Conservation (phyloP, 495 filamentous ascomycete species). For the Parathielavia hyrcaniae region DNA sequence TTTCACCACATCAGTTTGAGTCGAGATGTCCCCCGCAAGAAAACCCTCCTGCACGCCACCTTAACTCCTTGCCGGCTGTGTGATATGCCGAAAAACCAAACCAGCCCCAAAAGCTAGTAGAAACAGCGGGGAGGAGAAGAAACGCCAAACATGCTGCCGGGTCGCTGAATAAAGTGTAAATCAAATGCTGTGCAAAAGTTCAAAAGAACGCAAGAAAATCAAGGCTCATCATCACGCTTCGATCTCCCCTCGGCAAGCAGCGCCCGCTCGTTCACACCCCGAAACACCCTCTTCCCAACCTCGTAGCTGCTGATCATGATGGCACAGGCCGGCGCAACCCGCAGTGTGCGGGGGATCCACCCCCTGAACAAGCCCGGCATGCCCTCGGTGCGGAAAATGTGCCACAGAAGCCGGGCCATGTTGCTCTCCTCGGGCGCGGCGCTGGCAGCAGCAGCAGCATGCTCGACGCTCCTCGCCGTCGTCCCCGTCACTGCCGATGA, state of each 20-base stretch:
- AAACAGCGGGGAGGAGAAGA: not conserved
- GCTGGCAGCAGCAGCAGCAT: slow-evolving; percentile 11
- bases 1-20: not conserved
- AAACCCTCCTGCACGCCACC: not conserved
- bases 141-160: slow-evolving; percentile 26
- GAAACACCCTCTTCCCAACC: slow-evolving; percentile 83
- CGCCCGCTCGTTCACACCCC: slow-evolving; percentile 65
- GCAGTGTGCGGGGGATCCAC: slow-evolving; percentile 83
- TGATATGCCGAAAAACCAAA: too few species aligned
- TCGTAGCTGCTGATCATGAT: slow-evolving; percentile 99
- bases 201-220: not conserved
- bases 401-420: slow-evolving; percentile 74
- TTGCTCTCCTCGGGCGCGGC: slow-evolving; percentile 58
- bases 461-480: slow-evolving; percentile 4
- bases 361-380: slow-evolving; percentile 75
- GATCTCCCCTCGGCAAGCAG: slow-evolving; percentile 18
- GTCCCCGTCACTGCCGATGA: slow-evolving; percentile 19
- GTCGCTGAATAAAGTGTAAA: too few species aligned
- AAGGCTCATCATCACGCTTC: not conserved
- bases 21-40: not conserved
- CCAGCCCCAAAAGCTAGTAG: too few species aligned
- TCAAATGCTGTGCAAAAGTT: not conserved
- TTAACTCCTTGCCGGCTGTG: not conserved
- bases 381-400: slow-evolving; percentile 85
- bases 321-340: slow-evolving; percentile 94